phyloP scores from a whole-genome alignment of 2,329 filamentous ascomycete species.

The Remersonia thermophila region DNA sequence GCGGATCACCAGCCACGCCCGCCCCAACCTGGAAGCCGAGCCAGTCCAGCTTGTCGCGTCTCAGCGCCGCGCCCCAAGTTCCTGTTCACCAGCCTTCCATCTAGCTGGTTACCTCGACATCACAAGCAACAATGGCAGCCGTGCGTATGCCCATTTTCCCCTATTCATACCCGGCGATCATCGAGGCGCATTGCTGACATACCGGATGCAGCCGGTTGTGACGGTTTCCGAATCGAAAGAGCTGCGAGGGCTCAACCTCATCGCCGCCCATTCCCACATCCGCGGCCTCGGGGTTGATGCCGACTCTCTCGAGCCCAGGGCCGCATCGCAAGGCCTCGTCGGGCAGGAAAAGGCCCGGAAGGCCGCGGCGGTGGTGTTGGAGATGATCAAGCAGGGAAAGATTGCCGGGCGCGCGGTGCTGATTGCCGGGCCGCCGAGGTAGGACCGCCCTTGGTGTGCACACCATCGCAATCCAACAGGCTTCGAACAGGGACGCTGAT shows the following conservation, averaged over 20 bases:
- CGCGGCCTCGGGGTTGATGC: conserved; percentile 86
- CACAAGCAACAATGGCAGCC: conserved; percentile 35
- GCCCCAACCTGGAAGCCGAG: neutral
- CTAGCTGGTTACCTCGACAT: conserved; percentile 3
- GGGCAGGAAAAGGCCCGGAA: conserved; percentile 95
- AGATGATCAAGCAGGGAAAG: conserved; percentile 99
- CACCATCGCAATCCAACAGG: too few relatives aligned
- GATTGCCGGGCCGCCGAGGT: conserved; percentile 86
- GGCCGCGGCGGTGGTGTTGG: conserved; percentile 86
- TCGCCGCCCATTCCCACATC: conserved; percentile 96
- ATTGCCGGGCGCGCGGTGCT: conserved; percentile 91
- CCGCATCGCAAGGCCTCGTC: conserved; percentile 81
- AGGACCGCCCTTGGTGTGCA: too few relatives aligned
- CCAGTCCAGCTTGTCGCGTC: neutral
- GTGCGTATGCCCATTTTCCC: conserved; percentile 26
- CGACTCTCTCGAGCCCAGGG: conserved; percentile 77
- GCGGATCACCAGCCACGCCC: neutral
- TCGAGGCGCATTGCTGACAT: conserved; percentile 2
- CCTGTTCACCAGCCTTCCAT: too few relatives aligned
- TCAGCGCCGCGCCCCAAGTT: conserved; percentile 4
- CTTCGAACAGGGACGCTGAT: too few relatives aligned
- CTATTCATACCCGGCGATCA: too few relatives aligned
- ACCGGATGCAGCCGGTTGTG: conserved; percentile 37
- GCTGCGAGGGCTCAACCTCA: conserved; percentile 90
- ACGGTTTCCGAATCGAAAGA: conserved; percentile 94